Base-by-base conservation (phyloP, 176 grass and related monocot genomes). In the Stipa capillata region DNA sequence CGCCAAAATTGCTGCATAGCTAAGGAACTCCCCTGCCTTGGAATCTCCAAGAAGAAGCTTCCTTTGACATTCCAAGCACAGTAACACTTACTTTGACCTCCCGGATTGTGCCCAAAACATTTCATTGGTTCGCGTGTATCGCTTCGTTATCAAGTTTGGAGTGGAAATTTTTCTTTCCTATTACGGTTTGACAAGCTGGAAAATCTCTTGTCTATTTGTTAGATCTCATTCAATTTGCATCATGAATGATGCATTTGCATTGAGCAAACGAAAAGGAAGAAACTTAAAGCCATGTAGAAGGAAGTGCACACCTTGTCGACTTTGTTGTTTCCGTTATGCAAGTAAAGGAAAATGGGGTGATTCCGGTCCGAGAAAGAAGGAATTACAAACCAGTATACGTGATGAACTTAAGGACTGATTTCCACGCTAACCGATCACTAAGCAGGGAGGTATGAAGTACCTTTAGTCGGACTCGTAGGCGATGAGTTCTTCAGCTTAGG, bases 401-500 rank as follows among this genome's bases (percentile, higher is more conserved):
- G 31, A 21, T 17, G 16, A 6, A 8, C 35, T 17, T 45, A 15
- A 4, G 4, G 20, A 32, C 28, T 50, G n/a, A 40, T 20, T 51
- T 44, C 5, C 14, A 44, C 67, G 10, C 29, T 27, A 77, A 77
- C 10, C 29, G 28, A 51, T 28, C 3, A 73, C 2, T 73, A n/a
- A n/a, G n/a, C 21, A 31, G 28, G 20, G 40, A 34, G 29, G 60
- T 40, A 60, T 58, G 39, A 60, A 43, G 15, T 83, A 88, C 86
- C 81, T 79, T 88, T 62, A 15, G 40, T 79, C 0, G 81, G 60
- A 51, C 76, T 88, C n/a, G 76, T 79, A 17, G 86, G 81, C 0
- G 81, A 80, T 0, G 81, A 79, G 33, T 50, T 74, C 86, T 88
- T 88, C 15, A 88, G 60, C 76, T 84, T 84, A n/a, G 86, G 75